Percentiles rank a stretch among this genome's conserved stretches.
Evolutionary conservation across 1,284 basidiomycete species (phyloP).

Genomic region (Ceratobasidium theobromae): DNA sequence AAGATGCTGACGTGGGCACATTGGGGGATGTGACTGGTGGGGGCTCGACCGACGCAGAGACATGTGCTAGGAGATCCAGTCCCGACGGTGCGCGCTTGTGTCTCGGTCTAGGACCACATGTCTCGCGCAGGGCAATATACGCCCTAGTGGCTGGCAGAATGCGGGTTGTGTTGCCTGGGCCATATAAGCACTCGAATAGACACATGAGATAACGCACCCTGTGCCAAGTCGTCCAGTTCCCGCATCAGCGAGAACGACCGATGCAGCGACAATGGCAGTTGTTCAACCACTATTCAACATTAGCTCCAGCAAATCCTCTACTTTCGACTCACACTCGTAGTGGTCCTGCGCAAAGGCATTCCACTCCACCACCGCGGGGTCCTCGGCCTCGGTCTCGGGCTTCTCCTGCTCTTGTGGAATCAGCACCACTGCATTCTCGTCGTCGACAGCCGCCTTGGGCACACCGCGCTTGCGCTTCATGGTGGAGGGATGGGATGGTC

Average conservation of each 20-base stretch:
- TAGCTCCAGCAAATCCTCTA: background rate
- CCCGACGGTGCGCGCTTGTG: constrained; percentile 14
- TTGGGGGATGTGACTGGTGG: background rate
- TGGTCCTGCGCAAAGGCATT: constrained; percentile 45
- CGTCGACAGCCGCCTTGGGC: constrained; percentile 14
- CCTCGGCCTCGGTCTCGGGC: constrained; percentile 10
- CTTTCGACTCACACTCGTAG: constrained; percentile 43
- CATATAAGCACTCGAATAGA: background rate
- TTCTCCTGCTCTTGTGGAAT: background rate
- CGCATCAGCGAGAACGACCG: constrained; percentile 50
- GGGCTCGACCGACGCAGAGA: constrained; percentile 21
- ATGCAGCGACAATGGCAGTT: constrained; percentile 53
- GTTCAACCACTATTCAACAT: constrained; percentile 49
- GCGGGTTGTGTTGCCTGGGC: constrained; percentile 26
- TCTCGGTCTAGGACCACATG: constrained; percentile 21
- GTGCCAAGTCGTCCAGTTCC: constrained; percentile 51
- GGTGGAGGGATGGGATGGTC: background rate
- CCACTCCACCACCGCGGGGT: constrained; percentile 42
- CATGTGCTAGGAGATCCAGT: constrained; percentile 19
- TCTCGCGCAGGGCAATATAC: constrained; percentile 33
- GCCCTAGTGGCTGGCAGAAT: constrained; percentile 31
- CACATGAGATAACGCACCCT: constrained; percentile 41
- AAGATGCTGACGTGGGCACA: background rate
- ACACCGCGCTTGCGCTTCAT: constrained; percentile 25
- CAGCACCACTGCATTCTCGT: constrained; percentile 3